These are phyloP conservation scores for Trifolium subterraneum DNA, from an alignment of 306 rosid genomes.

Conservation along the genomic window DNA sequence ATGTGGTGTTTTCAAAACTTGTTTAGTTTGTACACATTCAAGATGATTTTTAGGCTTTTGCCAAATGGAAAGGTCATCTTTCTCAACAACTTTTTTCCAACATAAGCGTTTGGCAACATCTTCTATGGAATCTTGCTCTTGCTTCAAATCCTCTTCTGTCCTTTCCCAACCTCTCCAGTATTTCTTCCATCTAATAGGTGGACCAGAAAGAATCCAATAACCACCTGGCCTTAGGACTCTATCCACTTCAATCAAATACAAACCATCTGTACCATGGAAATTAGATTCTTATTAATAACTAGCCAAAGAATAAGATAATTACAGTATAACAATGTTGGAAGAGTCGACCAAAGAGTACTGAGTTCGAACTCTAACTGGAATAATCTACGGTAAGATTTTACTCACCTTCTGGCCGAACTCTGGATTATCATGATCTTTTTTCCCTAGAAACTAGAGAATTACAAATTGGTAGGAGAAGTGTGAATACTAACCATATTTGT, in stretches of 20 bases:
- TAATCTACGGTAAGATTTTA: too few species aligned
- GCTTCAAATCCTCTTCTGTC: slow-evolving; percentile 78
- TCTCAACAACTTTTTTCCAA: slow-evolving; percentile 85
- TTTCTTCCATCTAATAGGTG: slow-evolving; percentile 86
- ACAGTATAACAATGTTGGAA: too few species aligned
- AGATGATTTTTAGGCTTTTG: slow-evolving; percentile 86
- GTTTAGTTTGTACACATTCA: slow-evolving; percentile 68
- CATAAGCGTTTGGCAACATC: slow-evolving; percentile 69
- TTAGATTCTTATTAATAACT: slow-evolving; percentile 6
- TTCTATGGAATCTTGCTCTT: slow-evolving; percentile 84
- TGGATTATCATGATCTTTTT: too few species aligned
- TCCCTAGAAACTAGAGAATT: too few species aligned
- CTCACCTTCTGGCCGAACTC: too few species aligned
- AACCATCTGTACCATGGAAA: slow-evolving; percentile 63
- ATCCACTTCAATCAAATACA: slow-evolving; percentile 87
- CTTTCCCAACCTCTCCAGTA: slow-evolving; percentile 97
- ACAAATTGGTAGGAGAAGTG: not conserved
- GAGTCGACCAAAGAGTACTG: too few species aligned
- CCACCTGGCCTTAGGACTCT: slow-evolving; percentile 94
- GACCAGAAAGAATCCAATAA: slow-evolving; percentile 98
- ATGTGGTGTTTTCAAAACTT: slow-evolving; percentile 65
- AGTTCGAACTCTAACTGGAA: too few species aligned
- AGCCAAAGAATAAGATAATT: not conserved
- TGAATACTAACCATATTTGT: slow-evolving; percentile 65
- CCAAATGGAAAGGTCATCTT: slow-evolving; percentile 79